Percentiles rank a stretch among this genome's conserved stretches.
Conservation (phyloP, 2,329 filamentous ascomycete species). For the Cladorrhinum sp. region DNA sequence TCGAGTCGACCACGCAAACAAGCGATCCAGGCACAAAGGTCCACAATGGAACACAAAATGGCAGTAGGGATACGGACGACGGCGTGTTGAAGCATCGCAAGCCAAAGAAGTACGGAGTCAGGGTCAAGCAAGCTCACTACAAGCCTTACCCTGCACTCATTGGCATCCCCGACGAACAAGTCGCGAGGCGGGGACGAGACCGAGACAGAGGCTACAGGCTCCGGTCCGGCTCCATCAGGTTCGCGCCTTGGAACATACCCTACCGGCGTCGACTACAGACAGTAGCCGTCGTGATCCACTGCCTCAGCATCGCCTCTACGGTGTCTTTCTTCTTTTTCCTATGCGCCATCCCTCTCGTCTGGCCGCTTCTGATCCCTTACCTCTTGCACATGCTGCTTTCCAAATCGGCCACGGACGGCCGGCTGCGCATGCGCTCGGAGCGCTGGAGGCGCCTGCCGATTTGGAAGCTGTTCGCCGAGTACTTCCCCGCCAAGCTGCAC, state of each 20-base stretch:
- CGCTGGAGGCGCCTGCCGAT: constrained; percentile 69
- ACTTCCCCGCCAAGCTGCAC: constrained; percentile 87
- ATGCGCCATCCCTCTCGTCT: constrained; percentile 86
- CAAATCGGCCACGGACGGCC: constrained; percentile 71
- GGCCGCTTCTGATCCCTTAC: constrained; percentile 76
- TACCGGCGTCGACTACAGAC: constrained; percentile 72
- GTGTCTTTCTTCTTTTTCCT: constrained; percentile 85
- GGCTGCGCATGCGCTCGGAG: constrained; percentile 69
- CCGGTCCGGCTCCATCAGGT: constrained; percentile 61
- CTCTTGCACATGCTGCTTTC: constrained; percentile 81
- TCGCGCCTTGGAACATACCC: constrained; percentile 76
- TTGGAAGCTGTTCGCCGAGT: constrained; percentile 87
- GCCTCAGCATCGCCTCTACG: constrained; percentile 64
- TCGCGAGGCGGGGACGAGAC: constrained; percentile 18
- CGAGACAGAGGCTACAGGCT: constrained; percentile 17
- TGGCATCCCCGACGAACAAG: constrained; percentile 17
- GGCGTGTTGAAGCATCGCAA: constrained; percentile 1
- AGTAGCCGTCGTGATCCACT: constrained; percentile 72
- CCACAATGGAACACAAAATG: background rate
- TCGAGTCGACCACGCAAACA: background rate
- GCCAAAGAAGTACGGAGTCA: background rate
- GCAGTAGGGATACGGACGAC: background rate
- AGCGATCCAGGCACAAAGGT: background rate
- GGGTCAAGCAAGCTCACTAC: constrained; percentile 9
- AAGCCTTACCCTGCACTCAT: constrained; percentile 19